phyloP scores from a whole-genome alignment of 2,329 filamentous ascomycete genomes.

The Xylariales sp. region DNA sequence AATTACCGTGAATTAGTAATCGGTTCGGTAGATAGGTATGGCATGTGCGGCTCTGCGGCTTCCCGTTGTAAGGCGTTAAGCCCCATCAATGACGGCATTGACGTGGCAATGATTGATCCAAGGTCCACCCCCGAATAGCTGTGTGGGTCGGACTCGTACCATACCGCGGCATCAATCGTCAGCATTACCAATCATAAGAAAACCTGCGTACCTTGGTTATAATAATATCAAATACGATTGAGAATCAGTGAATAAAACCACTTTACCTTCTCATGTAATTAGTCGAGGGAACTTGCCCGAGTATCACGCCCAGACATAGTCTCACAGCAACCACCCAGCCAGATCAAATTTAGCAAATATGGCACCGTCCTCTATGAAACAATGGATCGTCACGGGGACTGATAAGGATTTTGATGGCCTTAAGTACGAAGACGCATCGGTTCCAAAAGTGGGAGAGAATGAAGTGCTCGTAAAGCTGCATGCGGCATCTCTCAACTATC shows the following conservation, averaged over 20 bases:
- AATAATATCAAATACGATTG: not conserved
- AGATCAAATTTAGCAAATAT: too few species aligned
- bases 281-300: too few species aligned
- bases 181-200: slow-evolving; percentile 3
- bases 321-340: too few species aligned
- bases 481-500: slow-evolving; percentile 50
- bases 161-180: not conserved
- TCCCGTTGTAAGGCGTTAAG: not conserved
- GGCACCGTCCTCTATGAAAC: slow-evolving; percentile 39
- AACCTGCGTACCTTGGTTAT: slow-evolving; percentile 3
- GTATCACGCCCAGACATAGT: too few species aligned
- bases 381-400: slow-evolving; percentile 51
- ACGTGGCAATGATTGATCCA: not conserved
- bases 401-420: slow-evolving; percentile 57
- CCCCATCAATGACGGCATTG: slow-evolving; percentile 3
- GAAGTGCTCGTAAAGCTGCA: slow-evolving; percentile 66
- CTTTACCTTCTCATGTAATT: too few species aligned
- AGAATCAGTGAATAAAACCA: not conserved
- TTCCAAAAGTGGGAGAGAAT: slow-evolving; percentile 62
- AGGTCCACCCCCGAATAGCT: not conserved
- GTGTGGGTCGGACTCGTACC: not conserved
- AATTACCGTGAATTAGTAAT: too few species aligned
- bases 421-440: slow-evolving; percentile 43
- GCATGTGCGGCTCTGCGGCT: not conserved
- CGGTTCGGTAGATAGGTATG: not conserved